phyloP scores from a whole-genome alignment of 352 stramenopile genomes.

The Plasmopara muralis region DNA sequence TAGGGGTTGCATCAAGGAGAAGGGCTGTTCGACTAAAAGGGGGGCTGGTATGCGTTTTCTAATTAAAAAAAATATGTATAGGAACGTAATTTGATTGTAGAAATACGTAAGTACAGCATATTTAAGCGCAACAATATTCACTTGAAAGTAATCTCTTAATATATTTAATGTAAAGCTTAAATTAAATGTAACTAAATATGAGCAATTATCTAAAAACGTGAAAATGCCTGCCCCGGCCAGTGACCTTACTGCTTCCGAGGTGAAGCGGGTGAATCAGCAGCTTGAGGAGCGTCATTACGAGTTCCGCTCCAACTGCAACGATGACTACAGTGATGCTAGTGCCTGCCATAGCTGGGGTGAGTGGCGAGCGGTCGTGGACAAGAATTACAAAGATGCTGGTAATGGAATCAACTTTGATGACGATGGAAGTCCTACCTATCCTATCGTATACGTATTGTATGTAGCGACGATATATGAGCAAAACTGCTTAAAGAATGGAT shows the following conservation, averaged over 20 bases:
- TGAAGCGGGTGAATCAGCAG: conserved; percentile 75
- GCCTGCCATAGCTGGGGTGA: conserved; percentile 85
- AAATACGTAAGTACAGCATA: too few relatives aligned
- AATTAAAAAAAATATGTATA: too few relatives aligned
- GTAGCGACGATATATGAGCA: conserved; percentile 72
- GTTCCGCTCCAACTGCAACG: conserved; percentile 83
- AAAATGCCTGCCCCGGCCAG: not conserved
- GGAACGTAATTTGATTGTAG: too few relatives aligned
- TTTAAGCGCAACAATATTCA: too few relatives aligned
- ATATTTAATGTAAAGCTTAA: too few relatives aligned
- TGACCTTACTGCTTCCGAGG: conserved; percentile 47
- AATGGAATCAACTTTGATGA: not conserved
- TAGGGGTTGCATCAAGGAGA: too few relatives aligned
- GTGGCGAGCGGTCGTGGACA: conserved; percentile 82
- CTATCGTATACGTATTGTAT: not conserved
- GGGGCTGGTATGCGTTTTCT: too few relatives aligned
- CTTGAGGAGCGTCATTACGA: conserved; percentile 83
- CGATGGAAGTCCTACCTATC: not conserved
- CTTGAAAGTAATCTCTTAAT: too few relatives aligned
- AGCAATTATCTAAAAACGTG: too few relatives aligned
- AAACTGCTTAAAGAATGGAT: conserved; percentile 79
- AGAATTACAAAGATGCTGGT: conserved; percentile 77
- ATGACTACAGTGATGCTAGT: conserved; percentile 74
- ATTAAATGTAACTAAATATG: too few relatives aligned
- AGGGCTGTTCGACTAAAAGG: too few relatives aligned